These are phyloP conservation scores for Climacium dendroides DNA, from an alignment of 225 moss, liverwort and hornwort species.

Conservation along the genomic window DNA sequence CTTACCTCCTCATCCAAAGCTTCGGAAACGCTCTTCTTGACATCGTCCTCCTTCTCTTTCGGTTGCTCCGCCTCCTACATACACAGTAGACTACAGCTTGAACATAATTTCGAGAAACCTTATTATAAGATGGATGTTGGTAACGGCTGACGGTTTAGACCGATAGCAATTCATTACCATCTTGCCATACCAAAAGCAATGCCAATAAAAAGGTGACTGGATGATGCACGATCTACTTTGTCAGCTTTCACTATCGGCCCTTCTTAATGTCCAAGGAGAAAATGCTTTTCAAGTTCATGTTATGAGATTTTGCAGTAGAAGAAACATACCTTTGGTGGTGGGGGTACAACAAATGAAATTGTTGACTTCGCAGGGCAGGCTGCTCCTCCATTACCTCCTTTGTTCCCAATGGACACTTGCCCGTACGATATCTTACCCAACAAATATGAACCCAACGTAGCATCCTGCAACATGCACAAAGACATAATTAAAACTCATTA, in stretches of 20 bases:
- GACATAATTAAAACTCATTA: background rate
- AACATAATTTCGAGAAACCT: background rate
- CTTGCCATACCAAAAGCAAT: background rate
- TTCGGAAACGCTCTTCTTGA: conserved; percentile 56
- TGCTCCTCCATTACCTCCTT: conserved; percentile 49
- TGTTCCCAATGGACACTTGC: conserved; percentile 59
- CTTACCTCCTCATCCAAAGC: conserved; percentile 72
- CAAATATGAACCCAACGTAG: conserved; percentile 48
- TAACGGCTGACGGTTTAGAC: background rate
- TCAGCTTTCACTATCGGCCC: background rate
- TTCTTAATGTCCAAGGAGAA: background rate
- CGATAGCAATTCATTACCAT: background rate
- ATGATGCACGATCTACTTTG: background rate
- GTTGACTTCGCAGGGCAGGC: conserved; percentile 63
- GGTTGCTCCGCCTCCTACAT: conserved; percentile 63
- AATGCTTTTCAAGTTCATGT: background rate
- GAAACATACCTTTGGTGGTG: conserved; percentile 55
- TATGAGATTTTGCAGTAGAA: background rate
- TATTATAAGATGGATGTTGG: background rate
- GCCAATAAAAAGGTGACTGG: background rate
- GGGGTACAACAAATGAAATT: conserved; percentile 59
- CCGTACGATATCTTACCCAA: conserved; percentile 84
- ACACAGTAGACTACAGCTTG: background rate
- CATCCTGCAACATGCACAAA: conserved; percentile 43
- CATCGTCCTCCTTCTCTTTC: conserved; percentile 62